Evolutionary conservation across 139 green algal genomes (phyloP).

Genomic region (Chlorella sp.): DNA sequence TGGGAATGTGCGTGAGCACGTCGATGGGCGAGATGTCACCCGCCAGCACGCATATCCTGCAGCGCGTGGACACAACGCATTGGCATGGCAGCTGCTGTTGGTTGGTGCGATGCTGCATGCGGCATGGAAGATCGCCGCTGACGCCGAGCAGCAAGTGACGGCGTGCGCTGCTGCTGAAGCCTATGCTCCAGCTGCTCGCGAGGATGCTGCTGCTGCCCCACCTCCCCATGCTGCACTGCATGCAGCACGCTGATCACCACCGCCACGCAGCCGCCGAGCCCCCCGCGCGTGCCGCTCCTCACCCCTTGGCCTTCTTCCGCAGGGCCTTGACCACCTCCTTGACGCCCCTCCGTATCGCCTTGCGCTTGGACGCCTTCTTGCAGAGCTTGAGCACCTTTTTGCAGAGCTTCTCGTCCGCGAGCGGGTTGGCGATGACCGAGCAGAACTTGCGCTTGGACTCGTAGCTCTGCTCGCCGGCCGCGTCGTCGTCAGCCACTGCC

Average conservation of each 20-base stretch:
- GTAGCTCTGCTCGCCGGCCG: slow-evolving; percentile 26
- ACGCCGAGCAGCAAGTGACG: too few relatives aligned
- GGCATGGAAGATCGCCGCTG: too few relatives aligned
- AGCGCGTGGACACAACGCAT: too few relatives aligned
- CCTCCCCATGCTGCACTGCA: too few relatives aligned
- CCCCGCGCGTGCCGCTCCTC: too few relatives aligned
- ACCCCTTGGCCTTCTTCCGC: slow-evolving; percentile 90
- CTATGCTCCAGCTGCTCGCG: too few relatives aligned
- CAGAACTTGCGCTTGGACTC: slow-evolving; percentile 43
- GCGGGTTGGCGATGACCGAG: slow-evolving; percentile 79
- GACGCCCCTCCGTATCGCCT: slow-evolving; percentile 92
- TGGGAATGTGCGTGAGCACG: slow-evolving; percentile 93
- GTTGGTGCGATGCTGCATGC: too few relatives aligned
- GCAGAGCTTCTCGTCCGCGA: slow-evolving; percentile 88
- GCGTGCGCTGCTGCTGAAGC: too few relatives aligned
- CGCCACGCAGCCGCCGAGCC: too few relatives aligned
- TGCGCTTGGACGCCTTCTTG: slow-evolving; percentile 91
- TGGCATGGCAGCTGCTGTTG: too few relatives aligned
- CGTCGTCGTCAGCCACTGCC: slow-evolving; percentile 8
- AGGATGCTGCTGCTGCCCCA: too few relatives aligned
- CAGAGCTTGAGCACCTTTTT: slow-evolving; percentile 91
- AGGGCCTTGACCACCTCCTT: slow-evolving; percentile 99
- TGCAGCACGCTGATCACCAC: too few relatives aligned
- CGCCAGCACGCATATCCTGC: slow-evolving; percentile 89
- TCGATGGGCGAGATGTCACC: slow-evolving; percentile 98